Conservation (phyloP, 108 stramenopile species). For the Skeletonema marinoi region DNA sequence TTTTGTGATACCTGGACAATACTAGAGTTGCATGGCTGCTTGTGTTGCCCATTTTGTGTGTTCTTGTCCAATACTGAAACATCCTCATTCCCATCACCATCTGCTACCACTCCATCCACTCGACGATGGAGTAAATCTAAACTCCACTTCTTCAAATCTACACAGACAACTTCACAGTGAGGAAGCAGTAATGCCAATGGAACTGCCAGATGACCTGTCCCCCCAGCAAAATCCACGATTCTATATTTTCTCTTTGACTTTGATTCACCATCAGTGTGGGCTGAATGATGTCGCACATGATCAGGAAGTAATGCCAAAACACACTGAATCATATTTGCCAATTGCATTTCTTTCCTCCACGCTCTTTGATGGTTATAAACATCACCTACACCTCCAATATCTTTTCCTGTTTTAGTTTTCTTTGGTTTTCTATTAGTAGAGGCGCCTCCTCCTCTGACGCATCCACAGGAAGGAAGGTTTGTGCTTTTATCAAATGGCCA, state of each 20-base stretch:
- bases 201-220: conserved; percentile 69
- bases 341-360: conserved; percentile 64
- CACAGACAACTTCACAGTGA: conserved; percentile 59
- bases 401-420: conserved; percentile 25
- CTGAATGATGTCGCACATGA: conserved; percentile 2
- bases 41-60: background rate
- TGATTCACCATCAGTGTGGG: background rate
- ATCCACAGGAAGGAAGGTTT: conserved; percentile 14
- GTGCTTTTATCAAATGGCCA: conserved; percentile 29
- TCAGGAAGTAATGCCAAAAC: conserved; percentile 61
- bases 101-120: conserved; percentile 21
- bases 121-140: conserved; percentile 61
- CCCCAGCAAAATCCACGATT: conserved; percentile 83
- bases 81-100: background rate
- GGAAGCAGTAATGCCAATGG: conserved; percentile 72
- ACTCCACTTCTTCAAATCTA: conserved; percentile 65
- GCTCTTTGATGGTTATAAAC: conserved; percentile 52
- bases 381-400: conserved; percentile 35
- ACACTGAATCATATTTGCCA: conserved; percentile 66
- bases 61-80: background rate
- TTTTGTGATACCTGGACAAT: conserved; percentile 8
- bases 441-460: conserved; percentile 2
- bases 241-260: conserved; percentile 31
- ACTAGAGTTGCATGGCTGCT: background rate
- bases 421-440: background rate